Evolutionary conservation across 2,329 filamentous ascomycete species (phyloP).

Genomic region (Microascus cirrosus): DNA sequence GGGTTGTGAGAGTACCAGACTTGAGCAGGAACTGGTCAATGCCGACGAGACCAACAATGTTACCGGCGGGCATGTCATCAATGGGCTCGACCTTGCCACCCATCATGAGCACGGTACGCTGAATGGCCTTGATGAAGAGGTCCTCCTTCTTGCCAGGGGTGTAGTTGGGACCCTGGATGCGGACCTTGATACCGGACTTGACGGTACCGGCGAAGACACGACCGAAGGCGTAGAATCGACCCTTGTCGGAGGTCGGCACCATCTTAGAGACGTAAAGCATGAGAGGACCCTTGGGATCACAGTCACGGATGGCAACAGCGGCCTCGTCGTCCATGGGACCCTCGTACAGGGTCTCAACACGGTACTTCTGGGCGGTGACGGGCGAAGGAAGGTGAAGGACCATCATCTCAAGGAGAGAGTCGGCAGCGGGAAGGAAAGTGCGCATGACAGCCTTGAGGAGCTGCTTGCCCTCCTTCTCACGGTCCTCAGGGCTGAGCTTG

Average conservation of each 20-base stretch:
- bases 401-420: constrained; percentile 99
- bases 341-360: constrained; percentile 97
- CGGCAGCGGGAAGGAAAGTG: constrained; percentile 96
- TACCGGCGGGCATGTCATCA: constrained; percentile 97
- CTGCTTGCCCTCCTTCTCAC: constrained; percentile 90
- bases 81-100: constrained; percentile 98
- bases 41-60: constrained; percentile 99
- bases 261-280: constrained; percentile 99
- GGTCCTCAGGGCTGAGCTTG: constrained; percentile 80
- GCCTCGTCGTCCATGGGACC: constrained; percentile 87
- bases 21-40: constrained; percentile 99
- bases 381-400: constrained; percentile 97
- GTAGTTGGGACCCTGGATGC: constrained; percentile 99
- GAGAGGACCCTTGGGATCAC: constrained; percentile 93
- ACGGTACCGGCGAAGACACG: constrained; percentile 99
- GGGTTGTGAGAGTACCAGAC: constrained; percentile 97
- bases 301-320: constrained; percentile 95
- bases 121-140: constrained; percentile 97
- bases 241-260: constrained; percentile 99
- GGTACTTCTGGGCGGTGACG: constrained; percentile 91
- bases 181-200: constrained; percentile 96
- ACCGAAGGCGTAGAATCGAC: constrained; percentile 99
- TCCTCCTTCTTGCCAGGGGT: constrained; percentile 96
- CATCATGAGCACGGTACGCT: constrained; percentile 99
- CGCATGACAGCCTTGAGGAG: constrained; percentile 97